Base-by-base conservation (phyloP, 768 basidiomycete genomes). In the Tylopilus sp. region DNA sequence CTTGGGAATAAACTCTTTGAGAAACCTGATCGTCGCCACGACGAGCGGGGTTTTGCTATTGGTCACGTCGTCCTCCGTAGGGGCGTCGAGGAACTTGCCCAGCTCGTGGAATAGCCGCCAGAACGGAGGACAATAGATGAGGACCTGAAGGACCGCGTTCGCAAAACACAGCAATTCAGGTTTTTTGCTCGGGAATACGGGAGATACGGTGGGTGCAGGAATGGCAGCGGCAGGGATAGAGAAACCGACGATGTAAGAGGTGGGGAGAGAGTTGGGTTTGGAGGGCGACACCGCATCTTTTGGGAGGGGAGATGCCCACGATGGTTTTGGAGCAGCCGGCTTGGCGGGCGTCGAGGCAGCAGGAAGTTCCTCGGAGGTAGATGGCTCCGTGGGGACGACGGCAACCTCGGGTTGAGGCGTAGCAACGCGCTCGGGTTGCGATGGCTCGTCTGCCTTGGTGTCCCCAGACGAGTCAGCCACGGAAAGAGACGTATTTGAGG, bases 81-180 rank as follows among this genome's bases (percentile, higher is more conserved):
- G 61, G 50, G 63, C 45, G 61, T 56, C 63, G 40, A 86, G 64
- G 29, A 82, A 67, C 61, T 76, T 78, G 26, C 81, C 87, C 3
- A 98, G 73, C 56, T 89, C 85, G 21, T 71, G 74, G 64, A 99
- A 88, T 31, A 98, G 70, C 42, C 77, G 77, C 63, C 85, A 84
- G 69, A 98, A 98, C 1, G 89, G 91, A n/a, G 81, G 78, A 61
- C 88, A 92, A 69, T 93, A 96, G 1, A 95, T 81, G 26, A 99
- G 77, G 2, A 89, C 83, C 73, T 98, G 96, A 28, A 99, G 74
- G 22, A 98, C 89, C 0, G 93, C 85, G 63, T 98, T 99, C 26
- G 94, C 94, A 65, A 98, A 99, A 68, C 96, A 99, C 85, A 85
- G 55, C 4, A 89, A 68, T 54, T 82, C 84, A 4, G 71, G 66